A percentile compares a stretch with the other conserved stretches of the same genome.
These are phyloP conservation scores for Ettlia oleoabundans DNA, from an alignment of 139 green algal species.

Conservation along the genomic window DNA sequence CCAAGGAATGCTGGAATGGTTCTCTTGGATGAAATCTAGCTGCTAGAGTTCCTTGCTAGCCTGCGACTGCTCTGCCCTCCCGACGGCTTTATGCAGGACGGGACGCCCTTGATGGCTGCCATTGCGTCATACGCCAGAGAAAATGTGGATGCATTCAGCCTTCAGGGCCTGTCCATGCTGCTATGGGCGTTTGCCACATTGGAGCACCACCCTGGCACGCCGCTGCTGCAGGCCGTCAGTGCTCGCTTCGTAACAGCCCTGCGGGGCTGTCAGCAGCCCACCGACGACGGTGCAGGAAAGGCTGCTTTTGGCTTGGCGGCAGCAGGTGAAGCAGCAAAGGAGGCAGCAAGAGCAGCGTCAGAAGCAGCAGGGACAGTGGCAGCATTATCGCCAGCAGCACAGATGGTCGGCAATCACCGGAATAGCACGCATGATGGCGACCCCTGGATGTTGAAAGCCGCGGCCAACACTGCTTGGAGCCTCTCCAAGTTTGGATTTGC, in stretches of 20 bases:
- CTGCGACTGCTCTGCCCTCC: no score
- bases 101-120: conserved; percentile 3
- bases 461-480: background rate
- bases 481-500: background rate
- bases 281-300: background rate
- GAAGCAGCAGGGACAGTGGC: no score
- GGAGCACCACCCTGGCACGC: conserved; percentile 23
- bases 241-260: background rate
- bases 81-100: no score
- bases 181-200: conserved; percentile 51
- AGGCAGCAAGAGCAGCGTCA: background rate
- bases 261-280: conserved; percentile 29
- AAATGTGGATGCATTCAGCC: conserved; percentile 1
- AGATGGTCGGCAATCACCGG: no score
- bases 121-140: conserved; percentile 4
- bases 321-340: no score
- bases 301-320: background rate
- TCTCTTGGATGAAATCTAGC: no score
- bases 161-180: conserved; percentile 43
- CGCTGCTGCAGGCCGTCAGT: conserved; percentile 25
- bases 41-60: no score
- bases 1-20: no score
- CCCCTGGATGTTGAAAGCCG: background rate
- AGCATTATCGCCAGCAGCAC: no score
- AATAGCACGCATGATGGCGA: no score